Evolutionary conservation across 768 basidiomycete species (phyloP), one percentile per base, ranked within the genome.

Genomic region (Auriscalpium microsporum): DNA sequence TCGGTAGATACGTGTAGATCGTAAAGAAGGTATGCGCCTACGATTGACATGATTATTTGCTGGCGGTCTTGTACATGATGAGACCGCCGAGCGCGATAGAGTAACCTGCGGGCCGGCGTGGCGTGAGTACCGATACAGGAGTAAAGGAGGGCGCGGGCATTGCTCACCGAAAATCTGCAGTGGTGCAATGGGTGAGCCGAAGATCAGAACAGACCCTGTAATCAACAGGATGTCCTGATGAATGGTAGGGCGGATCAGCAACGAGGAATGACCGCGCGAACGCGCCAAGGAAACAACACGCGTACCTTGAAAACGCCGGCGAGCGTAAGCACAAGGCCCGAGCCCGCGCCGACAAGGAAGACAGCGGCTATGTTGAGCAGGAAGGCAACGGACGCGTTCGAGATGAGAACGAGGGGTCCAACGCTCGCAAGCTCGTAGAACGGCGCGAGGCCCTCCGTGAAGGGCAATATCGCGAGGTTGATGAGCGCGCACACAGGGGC

Each of bases 401-500:
- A 78, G 57, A 95, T 2, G 49, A 97, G 76, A 58, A 95, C 73
- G 10, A 79, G 64, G 16, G 86, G 82, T 17, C 71, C 70, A 21
- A 69, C 47, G 23, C 77, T 71, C 23, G 72, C 70, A 45, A 92
- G 71, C 48, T 83, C 86, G 61, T 81, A 80, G 75, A 98, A 91
- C 0, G 95, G 95, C 8, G 78, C 87, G 11, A 89, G 71, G 1
- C 95, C 93, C 69, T 98, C 95, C 0, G 91, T 94, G 74, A 97
- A 90, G 8, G 94, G 93, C 17, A 98, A 71, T 59, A 95, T 75
- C 53, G 81, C 67, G 21, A 92, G 79, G 69, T 96, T 97, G 74
- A 98, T 89, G 57, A 75, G 68, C 0, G 95, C 93, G 69, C 95
- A 98, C 51, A 97, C 90, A 13, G 94, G 94, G 10, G 94, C 94